These are phyloP conservation scores for Gaultheria prostrata DNA, from an alignment of 148 eudicot species.

Conservation along the genomic window DNA sequence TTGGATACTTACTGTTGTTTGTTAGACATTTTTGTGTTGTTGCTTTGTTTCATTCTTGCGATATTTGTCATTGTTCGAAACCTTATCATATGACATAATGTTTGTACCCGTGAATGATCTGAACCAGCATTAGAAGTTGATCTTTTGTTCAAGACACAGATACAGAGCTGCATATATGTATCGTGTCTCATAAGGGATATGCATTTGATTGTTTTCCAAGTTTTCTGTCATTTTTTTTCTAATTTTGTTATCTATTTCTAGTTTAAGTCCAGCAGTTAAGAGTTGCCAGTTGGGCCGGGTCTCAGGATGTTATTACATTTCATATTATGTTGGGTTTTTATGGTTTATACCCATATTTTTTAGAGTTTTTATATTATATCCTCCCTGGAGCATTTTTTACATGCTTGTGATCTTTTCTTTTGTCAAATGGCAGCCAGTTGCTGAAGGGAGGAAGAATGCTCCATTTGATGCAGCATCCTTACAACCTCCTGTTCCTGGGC, in stretches of 20 bases:
- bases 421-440: conserved; percentile 18
- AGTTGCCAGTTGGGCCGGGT: not conserved
- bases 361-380: not conserved
- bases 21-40: not conserved
- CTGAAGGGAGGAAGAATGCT: conserved; percentile 17
- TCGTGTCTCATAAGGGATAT: not conserved
- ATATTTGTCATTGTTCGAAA: not conserved
- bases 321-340: not conserved
- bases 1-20: too few relatives aligned
- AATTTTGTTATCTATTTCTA: not conserved
- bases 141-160: not conserved
- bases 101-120: not conserved
- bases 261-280: not conserved
- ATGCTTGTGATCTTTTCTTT: conserved; percentile 5
- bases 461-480: conserved; percentile 21
- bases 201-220: not conserved
- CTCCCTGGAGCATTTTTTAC: not conserved
- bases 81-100: not conserved
- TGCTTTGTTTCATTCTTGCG: not conserved
- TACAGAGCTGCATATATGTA: not conserved
- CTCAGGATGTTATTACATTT: not conserved
- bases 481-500: conserved; percentile 41
- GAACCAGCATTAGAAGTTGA: not conserved
- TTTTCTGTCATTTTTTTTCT: too few relatives aligned
- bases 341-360: not conserved